Conservation (phyloP, 371 early-diverging fungal species). For the Nematocida parisii region DNA sequence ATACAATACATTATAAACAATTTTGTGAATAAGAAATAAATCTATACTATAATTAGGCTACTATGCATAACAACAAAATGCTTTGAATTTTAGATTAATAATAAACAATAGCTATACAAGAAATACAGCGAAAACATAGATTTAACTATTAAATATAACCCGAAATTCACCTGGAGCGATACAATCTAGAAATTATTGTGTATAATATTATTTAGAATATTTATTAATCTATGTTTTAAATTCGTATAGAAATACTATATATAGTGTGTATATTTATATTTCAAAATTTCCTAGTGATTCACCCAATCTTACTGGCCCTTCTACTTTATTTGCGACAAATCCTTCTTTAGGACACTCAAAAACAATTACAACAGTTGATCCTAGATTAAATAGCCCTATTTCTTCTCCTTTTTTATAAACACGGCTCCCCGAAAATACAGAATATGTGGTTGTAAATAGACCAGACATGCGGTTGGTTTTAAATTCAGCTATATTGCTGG, state of each 20-base stretch:
- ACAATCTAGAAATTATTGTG: no score
- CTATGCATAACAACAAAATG: neutral
- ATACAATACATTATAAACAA: neutral
- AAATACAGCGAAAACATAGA: no score
- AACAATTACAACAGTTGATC: constrained; percentile 39
- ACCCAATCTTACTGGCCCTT: constrained; percentile 20
- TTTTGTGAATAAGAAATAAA: neutral
- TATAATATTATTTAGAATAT: no score
- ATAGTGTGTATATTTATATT: no score
- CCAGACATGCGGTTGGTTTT: constrained; percentile 13
- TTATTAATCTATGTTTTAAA: no score
- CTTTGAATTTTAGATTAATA: no score
- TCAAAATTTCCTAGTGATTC: neutral
- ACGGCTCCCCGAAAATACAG: neutral
- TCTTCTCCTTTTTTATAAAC: constrained; percentile 29
- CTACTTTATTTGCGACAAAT: neutral
- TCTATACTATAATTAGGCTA: neutral
- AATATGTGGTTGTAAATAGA: neutral
- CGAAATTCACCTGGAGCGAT: no score
- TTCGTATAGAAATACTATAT: no score
- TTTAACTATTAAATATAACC: no score
- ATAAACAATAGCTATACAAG: no score
- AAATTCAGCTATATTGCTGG: neutral
- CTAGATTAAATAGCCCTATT: constrained; percentile 36
- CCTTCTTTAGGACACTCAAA: constrained; percentile 25